Conservation (phyloP, 139 green algal species). For the Micromonas pusilla region DNA sequence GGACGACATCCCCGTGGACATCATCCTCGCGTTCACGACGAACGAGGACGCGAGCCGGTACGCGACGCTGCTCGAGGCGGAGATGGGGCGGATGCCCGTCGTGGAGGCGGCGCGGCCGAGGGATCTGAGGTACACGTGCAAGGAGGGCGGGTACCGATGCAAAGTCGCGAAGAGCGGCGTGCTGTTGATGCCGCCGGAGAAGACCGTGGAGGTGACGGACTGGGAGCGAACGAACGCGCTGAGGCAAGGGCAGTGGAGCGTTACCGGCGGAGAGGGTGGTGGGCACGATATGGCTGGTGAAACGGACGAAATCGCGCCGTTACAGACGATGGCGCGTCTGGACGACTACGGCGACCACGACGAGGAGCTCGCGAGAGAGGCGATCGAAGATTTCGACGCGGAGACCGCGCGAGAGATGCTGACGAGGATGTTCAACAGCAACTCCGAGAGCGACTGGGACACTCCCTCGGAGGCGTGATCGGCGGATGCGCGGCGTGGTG, state of each 20-base stretch:
- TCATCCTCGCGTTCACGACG: constrained; percentile 3
- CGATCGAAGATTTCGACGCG: not conserved
- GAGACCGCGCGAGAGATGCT: not conserved
- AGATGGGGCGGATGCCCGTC: not conserved
- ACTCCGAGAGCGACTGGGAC: not conserved
- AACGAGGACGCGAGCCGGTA: constrained; percentile 5
- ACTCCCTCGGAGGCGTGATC: no score
- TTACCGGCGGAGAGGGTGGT: not conserved
- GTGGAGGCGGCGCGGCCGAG: not conserved
- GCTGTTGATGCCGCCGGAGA: not conserved
- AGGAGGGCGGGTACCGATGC: not conserved
- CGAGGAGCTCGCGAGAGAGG: not conserved
- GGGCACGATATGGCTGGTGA: no score
- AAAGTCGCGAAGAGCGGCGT: not conserved
- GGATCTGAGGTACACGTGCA: not conserved
- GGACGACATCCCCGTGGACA: constrained; percentile 8
- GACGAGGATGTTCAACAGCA: not conserved
- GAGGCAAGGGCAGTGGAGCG: constrained; percentile 6
- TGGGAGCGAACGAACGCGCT: constrained; percentile 13
- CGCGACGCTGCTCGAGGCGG: not conserved
- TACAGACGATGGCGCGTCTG: no score
- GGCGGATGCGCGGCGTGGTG: no score
- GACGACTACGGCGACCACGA: no score
- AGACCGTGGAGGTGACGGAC: constrained; percentile 1
- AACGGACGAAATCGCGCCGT: no score